phyloP scores from a whole-genome alignment of 139 green algal species.

The Penium margaritaceum region DNA sequence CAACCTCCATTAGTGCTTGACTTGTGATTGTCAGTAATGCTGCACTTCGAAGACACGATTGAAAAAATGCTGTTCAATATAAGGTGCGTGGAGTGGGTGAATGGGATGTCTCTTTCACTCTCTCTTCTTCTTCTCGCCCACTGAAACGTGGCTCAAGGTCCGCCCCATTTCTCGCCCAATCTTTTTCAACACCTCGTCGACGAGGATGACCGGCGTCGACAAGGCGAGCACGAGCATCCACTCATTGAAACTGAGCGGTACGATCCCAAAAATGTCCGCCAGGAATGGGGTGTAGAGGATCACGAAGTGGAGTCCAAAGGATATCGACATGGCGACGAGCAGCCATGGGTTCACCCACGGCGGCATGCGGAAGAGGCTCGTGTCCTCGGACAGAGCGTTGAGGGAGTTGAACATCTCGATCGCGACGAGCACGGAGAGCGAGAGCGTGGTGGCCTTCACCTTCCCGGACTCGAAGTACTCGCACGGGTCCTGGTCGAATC shows the following conservation, averaged over 20 bases:
- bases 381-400: slow-evolving; percentile 92
- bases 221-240: slow-evolving; percentile 88
- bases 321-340: slow-evolving; percentile 77
- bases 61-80: too few species aligned
- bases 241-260: slow-evolving; percentile 83
- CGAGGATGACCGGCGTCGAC: slow-evolving; percentile 86
- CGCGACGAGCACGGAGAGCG: slow-evolving; percentile 86
- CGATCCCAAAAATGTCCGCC: slow-evolving; percentile 84
- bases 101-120: too few species aligned
- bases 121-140: too few species aligned
- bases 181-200: slow-evolving; percentile 90
- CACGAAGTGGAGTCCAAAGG: slow-evolving; percentile 84
- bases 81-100: too few species aligned
- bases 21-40: too few species aligned
- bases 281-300: slow-evolving; percentile 92
- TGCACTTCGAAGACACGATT: too few species aligned
- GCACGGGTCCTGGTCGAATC: slow-evolving; percentile 67
- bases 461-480: slow-evolving; percentile 76
- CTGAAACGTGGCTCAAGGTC: too few species aligned
- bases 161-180: slow-evolving; percentile 36
- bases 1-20: too few species aligned
- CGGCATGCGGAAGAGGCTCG: slow-evolving; percentile 65
- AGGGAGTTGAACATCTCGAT: slow-evolving; percentile 99
- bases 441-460: slow-evolving; percentile 88
- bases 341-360: slow-evolving; percentile 88